Conservation (phyloP, 192 early-diverging fungal genomes). For the Coemansia sp. region DNA sequence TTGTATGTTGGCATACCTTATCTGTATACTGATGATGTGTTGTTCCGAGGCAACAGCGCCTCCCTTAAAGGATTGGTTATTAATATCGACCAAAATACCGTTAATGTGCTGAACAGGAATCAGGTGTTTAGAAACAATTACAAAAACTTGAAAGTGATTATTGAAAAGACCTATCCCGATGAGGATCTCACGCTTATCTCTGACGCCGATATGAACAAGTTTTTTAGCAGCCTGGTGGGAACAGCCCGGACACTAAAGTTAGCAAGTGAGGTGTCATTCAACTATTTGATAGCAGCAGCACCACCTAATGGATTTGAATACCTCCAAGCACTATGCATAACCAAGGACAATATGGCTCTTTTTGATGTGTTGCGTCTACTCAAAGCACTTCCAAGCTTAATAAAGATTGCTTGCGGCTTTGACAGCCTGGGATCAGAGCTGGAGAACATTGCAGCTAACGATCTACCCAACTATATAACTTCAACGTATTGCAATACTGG, state of each 20-base stretch:
- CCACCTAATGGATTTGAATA: neutral
- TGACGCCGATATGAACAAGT: constrained; percentile 90
- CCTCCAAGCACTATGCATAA: neutral
- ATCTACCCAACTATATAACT: neutral
- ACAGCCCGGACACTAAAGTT: neutral
- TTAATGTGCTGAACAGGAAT: too few species aligned
- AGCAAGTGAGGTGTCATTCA: neutral
- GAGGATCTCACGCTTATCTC: constrained; percentile 76
- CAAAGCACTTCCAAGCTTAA: neutral
- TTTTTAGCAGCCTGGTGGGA: constrained; percentile 68
- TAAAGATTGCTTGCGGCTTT: neutral
- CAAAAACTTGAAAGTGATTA: too few species aligned
- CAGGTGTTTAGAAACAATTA: too few species aligned
- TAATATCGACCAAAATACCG: too few species aligned
- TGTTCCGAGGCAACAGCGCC: neutral
- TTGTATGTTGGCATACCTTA: neutral
- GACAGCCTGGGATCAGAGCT: too few species aligned
- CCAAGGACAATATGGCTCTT: neutral
- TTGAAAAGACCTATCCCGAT: constrained; percentile 77
- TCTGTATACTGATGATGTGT: constrained; percentile 10
- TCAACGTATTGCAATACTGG: neutral
- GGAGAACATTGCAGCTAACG: too few species aligned
- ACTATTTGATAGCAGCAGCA: neutral
- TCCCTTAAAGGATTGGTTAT: too few species aligned
- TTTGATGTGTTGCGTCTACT: neutral